Evolutionary conservation across 1,284 basidiomycete species (phyloP).

Genomic region (Sporisorium iseilematis-ciliati): DNA sequence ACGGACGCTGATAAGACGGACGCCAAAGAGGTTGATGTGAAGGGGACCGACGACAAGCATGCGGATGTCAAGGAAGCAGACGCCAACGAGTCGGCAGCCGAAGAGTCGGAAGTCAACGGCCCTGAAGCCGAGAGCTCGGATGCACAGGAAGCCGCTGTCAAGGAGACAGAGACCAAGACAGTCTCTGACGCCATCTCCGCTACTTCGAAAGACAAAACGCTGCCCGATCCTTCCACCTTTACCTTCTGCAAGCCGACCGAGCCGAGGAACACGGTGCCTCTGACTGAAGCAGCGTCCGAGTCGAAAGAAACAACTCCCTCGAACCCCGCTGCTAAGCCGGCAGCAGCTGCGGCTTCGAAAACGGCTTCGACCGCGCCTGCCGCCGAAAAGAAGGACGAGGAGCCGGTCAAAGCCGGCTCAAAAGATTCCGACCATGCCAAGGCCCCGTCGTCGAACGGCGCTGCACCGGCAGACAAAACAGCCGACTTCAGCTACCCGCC

Average conservation of each 20-base stretch:
- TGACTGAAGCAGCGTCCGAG: slow-evolving; percentile 11
- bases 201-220: slow-evolving; percentile 1
- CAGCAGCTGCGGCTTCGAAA: slow-evolving; percentile 13
- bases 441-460: background rate
- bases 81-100: background rate
- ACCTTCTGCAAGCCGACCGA: slow-evolving; percentile 38
- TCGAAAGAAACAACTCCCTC: background rate
- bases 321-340: slow-evolving; percentile 6
- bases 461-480: slow-evolving; percentile 6
- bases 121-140: background rate
- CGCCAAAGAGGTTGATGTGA: background rate
- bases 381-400: slow-evolving; percentile 10
- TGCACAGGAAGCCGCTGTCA: background rate
- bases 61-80: background rate
- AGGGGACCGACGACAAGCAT: background rate
- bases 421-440: slow-evolving; percentile 8
- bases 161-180: background rate
- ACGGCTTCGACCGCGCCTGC: background rate
- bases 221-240: slow-evolving; percentile 26
- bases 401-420: background rate
- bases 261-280: slow-evolving; percentile 31
- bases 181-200: slow-evolving; percentile 11
- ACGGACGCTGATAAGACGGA: background rate
- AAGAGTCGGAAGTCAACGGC: background rate
- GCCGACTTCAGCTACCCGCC: slow-evolving; percentile 28